A percentile compares a stretch with the other conserved stretches of the same genome.
Conservation (phyloP, 768 basidiomycete species). For the Exidia glandulosa region DNA sequence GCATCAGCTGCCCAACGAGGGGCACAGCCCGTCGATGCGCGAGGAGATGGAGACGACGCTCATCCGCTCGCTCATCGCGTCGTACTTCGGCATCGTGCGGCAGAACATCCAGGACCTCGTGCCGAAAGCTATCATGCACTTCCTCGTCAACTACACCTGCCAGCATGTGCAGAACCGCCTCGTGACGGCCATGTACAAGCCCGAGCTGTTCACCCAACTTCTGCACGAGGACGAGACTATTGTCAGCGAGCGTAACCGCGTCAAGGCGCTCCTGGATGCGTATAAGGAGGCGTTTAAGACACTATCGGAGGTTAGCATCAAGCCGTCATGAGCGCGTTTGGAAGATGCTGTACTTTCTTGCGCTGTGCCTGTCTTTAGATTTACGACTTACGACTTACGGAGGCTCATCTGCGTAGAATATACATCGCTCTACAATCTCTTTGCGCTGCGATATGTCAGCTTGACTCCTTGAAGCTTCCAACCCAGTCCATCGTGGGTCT, state of each 20-base stretch:
- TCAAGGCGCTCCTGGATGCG: slow-evolving; percentile 89
- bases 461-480: too few relatives aligned
- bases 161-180: slow-evolving; percentile 94
- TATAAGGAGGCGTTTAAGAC: slow-evolving; percentile 92
- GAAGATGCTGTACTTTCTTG: not conserved
- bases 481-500: not conserved
- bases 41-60: slow-evolving; percentile 97
- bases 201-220: slow-evolving; percentile 81
- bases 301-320: slow-evolving; percentile 70
- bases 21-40: slow-evolving; percentile 59
- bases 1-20: slow-evolving; percentile 41
- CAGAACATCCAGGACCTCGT: slow-evolving; percentile 95
- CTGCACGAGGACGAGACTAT: slow-evolving; percentile 92
- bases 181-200: slow-evolving; percentile 91
- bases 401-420: not conserved
- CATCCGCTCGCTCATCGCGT: slow-evolving; percentile 88
- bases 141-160: slow-evolving; percentile 92
- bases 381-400: not conserved
- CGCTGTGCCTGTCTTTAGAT: not conserved
- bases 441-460: too few relatives aligned
- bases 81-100: slow-evolving; percentile 92
- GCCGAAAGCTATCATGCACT: slow-evolving; percentile 98
- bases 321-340: slow-evolving; percentile 31
- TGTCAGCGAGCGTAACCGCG: slow-evolving; percentile 84
- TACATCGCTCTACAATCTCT: not conserved